These are phyloP conservation scores for Pythium scleroteichum DNA, from an alignment of 352 stramenopile species.

Conservation along the genomic window DNA sequence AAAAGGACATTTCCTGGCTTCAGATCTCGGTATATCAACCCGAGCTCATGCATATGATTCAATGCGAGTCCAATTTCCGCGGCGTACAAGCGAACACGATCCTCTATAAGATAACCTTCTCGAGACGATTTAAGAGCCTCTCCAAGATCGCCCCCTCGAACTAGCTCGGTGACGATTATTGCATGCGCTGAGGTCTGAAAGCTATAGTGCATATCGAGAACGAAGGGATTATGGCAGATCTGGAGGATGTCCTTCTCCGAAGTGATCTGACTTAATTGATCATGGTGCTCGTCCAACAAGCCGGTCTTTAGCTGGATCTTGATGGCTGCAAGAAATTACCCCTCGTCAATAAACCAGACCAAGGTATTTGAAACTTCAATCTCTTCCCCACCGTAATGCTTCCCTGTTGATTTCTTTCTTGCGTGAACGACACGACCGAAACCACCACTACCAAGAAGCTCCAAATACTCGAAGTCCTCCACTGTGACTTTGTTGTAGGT, in stretches of 20 bases:
- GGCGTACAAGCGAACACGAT: conserved; percentile 76
- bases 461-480: conserved; percentile 83
- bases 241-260: conserved; percentile 90
- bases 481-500: conserved; percentile 88
- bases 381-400: conserved; percentile 75
- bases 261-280: conserved; percentile 83
- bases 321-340: conserved; percentile 50
- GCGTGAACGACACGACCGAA: conserved; percentile 91
- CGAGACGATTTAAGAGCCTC: conserved; percentile 69
- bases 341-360: neutral
- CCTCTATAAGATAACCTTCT: conserved; percentile 76
- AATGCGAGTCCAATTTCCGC: conserved; percentile 86
- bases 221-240: conserved; percentile 87
- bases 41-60: conserved; percentile 88
- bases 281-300: conserved; percentile 84
- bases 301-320: conserved; percentile 92
- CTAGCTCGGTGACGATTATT: conserved; percentile 88
- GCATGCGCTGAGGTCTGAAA: conserved; percentile 86
- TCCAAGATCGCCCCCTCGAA: conserved; percentile 77
- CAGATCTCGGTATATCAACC: conserved; percentile 86
- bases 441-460: conserved; percentile 87
- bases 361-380: too few relatives aligned
- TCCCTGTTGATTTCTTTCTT: conserved; percentile 87
- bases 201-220: conserved; percentile 90
- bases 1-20: conserved; percentile 91